Evolutionary conservation across 768 basidiomycete genomes (phyloP).

Genomic region (Lactarius sanguifluus): DNA sequence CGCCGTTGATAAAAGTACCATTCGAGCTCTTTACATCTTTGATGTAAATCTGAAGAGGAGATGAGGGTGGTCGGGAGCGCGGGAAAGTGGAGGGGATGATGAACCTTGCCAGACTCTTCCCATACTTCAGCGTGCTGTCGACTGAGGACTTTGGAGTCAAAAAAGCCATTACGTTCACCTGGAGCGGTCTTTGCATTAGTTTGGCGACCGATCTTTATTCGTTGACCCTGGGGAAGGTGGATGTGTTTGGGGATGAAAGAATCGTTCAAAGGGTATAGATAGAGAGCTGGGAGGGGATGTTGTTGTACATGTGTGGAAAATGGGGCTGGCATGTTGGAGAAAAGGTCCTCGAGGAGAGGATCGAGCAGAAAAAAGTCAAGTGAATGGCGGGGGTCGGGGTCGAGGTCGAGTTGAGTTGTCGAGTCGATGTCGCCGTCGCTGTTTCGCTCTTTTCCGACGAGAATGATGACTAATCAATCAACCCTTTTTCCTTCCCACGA

Average conservation of each 20-base stretch:
- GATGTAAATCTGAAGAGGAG: constrained; percentile 76
- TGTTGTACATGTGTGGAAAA: constrained; percentile 25
- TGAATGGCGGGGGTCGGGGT: constrained; percentile 17
- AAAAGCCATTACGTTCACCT: constrained; percentile 91
- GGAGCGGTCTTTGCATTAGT: constrained; percentile 95
- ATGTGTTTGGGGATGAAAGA: constrained; percentile 95
- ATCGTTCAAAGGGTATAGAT: constrained; percentile 88
- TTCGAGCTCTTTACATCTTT: constrained; percentile 98
- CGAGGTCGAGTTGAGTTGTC: constrained; percentile 7
- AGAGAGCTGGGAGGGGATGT: constrained; percentile 37
- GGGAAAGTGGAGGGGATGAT: constrained; percentile 33
- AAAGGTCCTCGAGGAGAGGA: neutral
- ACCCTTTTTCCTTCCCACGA: neutral
- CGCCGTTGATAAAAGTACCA: constrained; percentile 97
- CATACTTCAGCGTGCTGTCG: constrained; percentile 98
- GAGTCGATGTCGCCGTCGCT: constrained; percentile 5
- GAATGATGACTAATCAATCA: neutral
- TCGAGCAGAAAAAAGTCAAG: neutral
- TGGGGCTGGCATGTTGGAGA: constrained; percentile 24
- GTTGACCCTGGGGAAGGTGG: constrained; percentile 62
- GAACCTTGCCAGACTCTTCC: constrained; percentile 87
- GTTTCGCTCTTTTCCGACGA: neutral
- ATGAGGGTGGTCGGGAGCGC: constrained; percentile 28
- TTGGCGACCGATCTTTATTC: constrained; percentile 91
- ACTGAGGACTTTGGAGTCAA: constrained; percentile 93